phyloP scores from a whole-genome alignment of 805 yeast genomes.

The Monosporozyma yasuniensis region DNA sequence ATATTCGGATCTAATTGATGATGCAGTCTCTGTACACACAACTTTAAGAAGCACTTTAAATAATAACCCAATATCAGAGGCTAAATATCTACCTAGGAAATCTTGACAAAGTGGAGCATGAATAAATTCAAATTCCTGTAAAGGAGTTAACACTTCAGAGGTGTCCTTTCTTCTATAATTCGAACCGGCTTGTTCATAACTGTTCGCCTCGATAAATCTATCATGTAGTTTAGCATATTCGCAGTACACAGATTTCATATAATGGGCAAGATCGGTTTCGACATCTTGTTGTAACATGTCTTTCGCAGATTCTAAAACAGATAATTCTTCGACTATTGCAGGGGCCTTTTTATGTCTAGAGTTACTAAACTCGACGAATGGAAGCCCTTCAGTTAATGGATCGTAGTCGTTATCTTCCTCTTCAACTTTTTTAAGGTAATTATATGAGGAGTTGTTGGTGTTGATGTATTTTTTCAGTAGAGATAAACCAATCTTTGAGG shows the following conservation, averaged over 20 bases:
- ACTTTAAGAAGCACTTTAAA: constrained; percentile 4
- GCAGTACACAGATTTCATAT: constrained; percentile 1
- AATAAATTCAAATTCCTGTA: constrained; percentile 8
- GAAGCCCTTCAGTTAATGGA: constrained; percentile 2
- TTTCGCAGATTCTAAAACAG: neutral
- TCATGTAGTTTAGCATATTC: constrained; percentile 3
- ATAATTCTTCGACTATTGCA: neutral
- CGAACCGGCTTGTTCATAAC: neutral
- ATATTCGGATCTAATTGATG: constrained; percentile 6
- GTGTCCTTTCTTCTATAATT: neutral
- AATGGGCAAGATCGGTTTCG: constrained; percentile 1
- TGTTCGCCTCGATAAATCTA: neutral
- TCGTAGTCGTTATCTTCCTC: neutral
- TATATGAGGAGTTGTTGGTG: neutral
- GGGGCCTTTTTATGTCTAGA: too few species aligned
- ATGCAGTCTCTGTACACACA: constrained; percentile 3
- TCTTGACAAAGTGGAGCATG: constrained; percentile 8
- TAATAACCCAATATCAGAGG: constrained; percentile 1
- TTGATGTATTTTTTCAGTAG: neutral
- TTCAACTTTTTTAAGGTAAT: neutral
- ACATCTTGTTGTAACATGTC: constrained; percentile 1
- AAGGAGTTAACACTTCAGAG: neutral
- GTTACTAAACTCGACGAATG: neutral
- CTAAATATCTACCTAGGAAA: constrained; percentile 6
- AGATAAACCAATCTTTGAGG: neutral